Conservation (phyloP, 352 stramenopile species). For the Salisapilia sapeloensis region DNA sequence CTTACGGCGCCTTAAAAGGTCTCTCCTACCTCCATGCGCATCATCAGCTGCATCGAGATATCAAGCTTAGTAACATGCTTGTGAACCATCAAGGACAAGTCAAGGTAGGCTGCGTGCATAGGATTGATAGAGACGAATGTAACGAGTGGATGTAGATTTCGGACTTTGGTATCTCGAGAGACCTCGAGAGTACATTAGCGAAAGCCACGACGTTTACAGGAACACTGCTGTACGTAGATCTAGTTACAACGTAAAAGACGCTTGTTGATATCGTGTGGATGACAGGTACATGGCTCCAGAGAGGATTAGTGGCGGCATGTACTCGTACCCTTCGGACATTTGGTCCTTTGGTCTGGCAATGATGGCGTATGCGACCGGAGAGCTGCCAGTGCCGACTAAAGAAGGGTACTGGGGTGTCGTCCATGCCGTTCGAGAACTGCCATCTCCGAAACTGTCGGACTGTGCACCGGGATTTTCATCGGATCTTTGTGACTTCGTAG, state of each 20-base stretch:
- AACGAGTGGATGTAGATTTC: slow-evolving; percentile 25
- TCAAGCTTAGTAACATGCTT: slow-evolving; percentile 92
- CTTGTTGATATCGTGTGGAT: background rate
- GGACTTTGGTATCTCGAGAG: slow-evolving; percentile 69
- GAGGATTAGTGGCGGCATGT: slow-evolving; percentile 81
- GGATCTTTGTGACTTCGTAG: slow-evolving; percentile 58
- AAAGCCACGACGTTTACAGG: slow-evolving; percentile 84
- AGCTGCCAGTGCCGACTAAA: slow-evolving; percentile 62
- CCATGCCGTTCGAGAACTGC: slow-evolving; percentile 62
- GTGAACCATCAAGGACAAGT: slow-evolving; percentile 69
- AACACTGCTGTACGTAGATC: slow-evolving; percentile 58
- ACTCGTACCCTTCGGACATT: slow-evolving; percentile 77
- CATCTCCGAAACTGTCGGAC: slow-evolving; percentile 39
- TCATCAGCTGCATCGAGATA: slow-evolving; percentile 86
- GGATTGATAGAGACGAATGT: background rate
- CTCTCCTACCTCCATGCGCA: slow-evolving; percentile 80
- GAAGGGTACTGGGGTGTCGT: slow-evolving; percentile 85
- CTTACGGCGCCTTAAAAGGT: slow-evolving; percentile 56
- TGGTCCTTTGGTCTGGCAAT: slow-evolving; percentile 70
- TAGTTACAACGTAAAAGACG: background rate
- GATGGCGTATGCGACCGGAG: slow-evolving; percentile 79
- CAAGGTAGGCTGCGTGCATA: slow-evolving; percentile 17
- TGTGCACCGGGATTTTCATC: slow-evolving; percentile 48
- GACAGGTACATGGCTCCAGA: slow-evolving; percentile 87
- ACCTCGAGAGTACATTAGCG: slow-evolving; percentile 69